These are phyloP conservation scores for Penicillium aurantiogriseum DNA, from an alignment of 2,329 filamentous ascomycete species.

Conservation along the genomic window DNA sequence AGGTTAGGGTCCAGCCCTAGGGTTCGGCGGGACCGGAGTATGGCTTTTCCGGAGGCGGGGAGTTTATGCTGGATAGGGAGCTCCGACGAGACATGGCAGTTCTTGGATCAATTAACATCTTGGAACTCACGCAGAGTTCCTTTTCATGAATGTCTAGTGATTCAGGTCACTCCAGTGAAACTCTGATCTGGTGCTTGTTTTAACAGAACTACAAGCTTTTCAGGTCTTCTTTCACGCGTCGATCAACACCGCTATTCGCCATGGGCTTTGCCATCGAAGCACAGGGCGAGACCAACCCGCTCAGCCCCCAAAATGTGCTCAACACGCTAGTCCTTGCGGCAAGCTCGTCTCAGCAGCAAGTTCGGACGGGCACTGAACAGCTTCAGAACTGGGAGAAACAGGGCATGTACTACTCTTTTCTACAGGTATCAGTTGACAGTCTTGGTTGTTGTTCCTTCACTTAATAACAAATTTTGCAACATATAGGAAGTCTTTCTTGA, in stretches of 20 bases:
- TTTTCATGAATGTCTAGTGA: background rate
- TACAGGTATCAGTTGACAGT: conserved; percentile 56
- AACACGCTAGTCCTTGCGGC: conserved; percentile 63
- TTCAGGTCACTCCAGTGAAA: background rate
- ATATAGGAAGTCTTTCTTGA: conserved; percentile 75
- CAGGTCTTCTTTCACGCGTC: background rate
- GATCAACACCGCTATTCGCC: conserved; percentile 20
- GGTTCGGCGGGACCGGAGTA: conserved; percentile 25
- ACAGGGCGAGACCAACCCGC: conserved; percentile 73
- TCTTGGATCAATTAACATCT: conserved; percentile 4
- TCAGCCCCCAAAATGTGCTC: conserved; percentile 63
- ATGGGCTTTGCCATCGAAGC: conserved; percentile 77
- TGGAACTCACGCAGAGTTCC: background rate
- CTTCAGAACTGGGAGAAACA: conserved; percentile 69
- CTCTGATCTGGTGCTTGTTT: background rate
- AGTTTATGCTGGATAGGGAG: conserved; percentile 9
- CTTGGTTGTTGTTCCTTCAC: background rate
- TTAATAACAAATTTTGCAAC: background rate
- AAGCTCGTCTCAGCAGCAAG: conserved; percentile 63
- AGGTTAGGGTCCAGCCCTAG: conserved; percentile 32
- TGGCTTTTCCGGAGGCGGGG: conserved; percentile 25
- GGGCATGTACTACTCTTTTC: conserved; percentile 63
- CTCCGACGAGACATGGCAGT: conserved; percentile 5
- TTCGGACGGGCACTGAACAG: conserved; percentile 66
- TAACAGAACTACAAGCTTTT: background rate